These are phyloP conservation scores for Liriodendron chinense DNA, from an alignment of 164 flowering plant species.

Conservation along the genomic window DNA sequence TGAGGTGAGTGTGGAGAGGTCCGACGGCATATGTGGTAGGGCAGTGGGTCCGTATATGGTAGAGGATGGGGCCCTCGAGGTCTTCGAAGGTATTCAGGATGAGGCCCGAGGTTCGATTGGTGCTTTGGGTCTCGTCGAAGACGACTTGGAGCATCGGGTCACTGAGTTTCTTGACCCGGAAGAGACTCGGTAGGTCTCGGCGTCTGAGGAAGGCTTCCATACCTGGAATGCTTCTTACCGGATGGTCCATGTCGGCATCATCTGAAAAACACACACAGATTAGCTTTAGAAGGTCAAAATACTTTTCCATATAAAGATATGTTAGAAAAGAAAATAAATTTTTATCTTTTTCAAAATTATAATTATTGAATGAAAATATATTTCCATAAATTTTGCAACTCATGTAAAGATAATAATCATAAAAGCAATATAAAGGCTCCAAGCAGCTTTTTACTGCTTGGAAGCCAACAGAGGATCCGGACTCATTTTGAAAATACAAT, in stretches of 20 bases:
- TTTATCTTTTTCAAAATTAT: too few species aligned
- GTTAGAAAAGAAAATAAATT: too few species aligned
- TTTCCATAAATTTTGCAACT: too few species aligned
- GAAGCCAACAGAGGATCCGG: too few species aligned
- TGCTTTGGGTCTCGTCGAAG: conserved; percentile 6
- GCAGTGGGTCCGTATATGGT: conserved; percentile 14
- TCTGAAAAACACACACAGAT: too few species aligned
- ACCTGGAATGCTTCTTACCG: conserved; percentile 18
- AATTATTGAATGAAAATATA: too few species aligned
- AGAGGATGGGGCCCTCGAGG: conserved; percentile 25
- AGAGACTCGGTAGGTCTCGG: conserved; percentile 32
- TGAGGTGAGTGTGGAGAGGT: conserved; percentile 24
- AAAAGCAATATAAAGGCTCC: too few species aligned
- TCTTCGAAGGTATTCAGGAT: conserved; percentile 35
- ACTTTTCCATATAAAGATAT: too few species aligned
- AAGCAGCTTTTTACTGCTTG: too few species aligned
- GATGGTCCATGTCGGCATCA: conserved; percentile 22
- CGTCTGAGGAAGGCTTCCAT: conserved; percentile 30
- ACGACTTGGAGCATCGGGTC: conserved; percentile 12
- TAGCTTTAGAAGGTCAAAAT: too few species aligned
- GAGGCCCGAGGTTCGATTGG: conserved; percentile 17
- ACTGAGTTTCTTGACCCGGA: conserved; percentile 13
- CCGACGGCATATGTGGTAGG: conserved; percentile 24
- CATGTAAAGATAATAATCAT: too few species aligned
- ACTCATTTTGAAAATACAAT: too few species aligned